These are phyloP conservation scores for Eragrostis tef DNA, from an alignment of 202 grass and related monocot genomes.

Conservation along the genomic window DNA sequence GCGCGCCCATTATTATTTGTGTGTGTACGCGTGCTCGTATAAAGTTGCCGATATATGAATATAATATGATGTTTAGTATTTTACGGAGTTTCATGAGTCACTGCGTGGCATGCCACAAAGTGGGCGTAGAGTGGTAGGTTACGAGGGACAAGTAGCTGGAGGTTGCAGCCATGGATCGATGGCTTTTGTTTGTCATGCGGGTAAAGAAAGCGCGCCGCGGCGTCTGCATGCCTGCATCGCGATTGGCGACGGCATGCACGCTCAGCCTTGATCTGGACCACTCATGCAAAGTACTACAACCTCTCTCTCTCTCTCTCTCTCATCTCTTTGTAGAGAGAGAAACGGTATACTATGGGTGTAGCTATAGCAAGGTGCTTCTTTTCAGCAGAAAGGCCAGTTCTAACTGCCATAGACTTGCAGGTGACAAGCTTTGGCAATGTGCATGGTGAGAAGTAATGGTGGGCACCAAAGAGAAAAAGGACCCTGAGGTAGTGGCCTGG, in stretches of 20 bases:
- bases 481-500: neutral
- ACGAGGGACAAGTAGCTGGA: slow-evolving; percentile 41
- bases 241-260: slow-evolving; percentile 25
- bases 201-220: slow-evolving; percentile 40
- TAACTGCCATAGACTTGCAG: slow-evolving; percentile 45
- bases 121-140: neutral
- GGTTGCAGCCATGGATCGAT: neutral
- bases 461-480: slow-evolving; percentile 15
- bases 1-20: neutral
- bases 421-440: slow-evolving; percentile 32
- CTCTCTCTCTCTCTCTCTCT: neutral
- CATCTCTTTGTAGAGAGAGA: no score
- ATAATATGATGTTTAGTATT: neutral
- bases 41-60: neutral
- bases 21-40: neutral
- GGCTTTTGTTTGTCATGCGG: slow-evolving; percentile 33
- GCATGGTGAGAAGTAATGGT: slow-evolving; percentile 27
- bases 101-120: neutral
- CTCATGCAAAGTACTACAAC: neutral
- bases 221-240: slow-evolving; percentile 18
- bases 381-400: slow-evolving; percentile 38
- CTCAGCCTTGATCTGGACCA: slow-evolving; percentile 12
- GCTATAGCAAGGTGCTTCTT: slow-evolving; percentile 31
- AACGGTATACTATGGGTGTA: neutral
- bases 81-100: neutral